These are phyloP conservation scores for Artemisia argyi DNA, from an alignment of 129 eudicot species.

Conservation along the genomic window DNA sequence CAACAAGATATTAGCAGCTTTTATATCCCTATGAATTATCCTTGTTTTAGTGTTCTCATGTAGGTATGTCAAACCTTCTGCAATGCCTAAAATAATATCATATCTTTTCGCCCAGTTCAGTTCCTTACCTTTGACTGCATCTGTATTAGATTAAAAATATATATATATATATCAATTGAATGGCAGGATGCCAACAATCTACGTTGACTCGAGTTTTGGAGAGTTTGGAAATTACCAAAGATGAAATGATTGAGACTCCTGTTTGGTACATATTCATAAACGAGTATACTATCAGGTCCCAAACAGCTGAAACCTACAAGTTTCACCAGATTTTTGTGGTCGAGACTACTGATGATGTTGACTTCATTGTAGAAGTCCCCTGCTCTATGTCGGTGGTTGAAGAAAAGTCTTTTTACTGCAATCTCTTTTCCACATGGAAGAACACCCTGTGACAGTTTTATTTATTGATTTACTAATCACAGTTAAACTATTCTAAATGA, in stretches of 20 bases:
- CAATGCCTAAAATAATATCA: conserved; percentile 57
- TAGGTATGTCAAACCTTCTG: conserved; percentile 85
- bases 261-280: conserved; percentile 70
- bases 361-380: conserved; percentile 81
- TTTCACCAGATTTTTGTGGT: conserved; percentile 76
- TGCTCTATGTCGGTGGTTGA: conserved; percentile 80
- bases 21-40: conserved; percentile 77
- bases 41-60: conserved; percentile 71
- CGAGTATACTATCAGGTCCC: conserved; percentile 76
- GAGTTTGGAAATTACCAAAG: conserved; percentile 32
- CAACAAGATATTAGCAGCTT: conserved; percentile 75
- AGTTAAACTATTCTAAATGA: neutral
- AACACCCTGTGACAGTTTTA: conserved; percentile 49
- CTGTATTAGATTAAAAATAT: conserved; percentile 36
- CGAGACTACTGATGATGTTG: conserved; percentile 68
- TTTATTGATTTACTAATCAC: no score
- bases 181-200: no score
- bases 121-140: conserved; percentile 54
- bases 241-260: conserved; percentile 72
- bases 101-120: conserved; percentile 72
- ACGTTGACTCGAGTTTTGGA: neutral
- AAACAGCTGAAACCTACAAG: conserved; percentile 74
- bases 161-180: neutral
- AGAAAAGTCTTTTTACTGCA: conserved; percentile 92
- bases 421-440: conserved; percentile 75